Conservation (phyloP, 345 rosid species). For the Aegle marmelos region DNA sequence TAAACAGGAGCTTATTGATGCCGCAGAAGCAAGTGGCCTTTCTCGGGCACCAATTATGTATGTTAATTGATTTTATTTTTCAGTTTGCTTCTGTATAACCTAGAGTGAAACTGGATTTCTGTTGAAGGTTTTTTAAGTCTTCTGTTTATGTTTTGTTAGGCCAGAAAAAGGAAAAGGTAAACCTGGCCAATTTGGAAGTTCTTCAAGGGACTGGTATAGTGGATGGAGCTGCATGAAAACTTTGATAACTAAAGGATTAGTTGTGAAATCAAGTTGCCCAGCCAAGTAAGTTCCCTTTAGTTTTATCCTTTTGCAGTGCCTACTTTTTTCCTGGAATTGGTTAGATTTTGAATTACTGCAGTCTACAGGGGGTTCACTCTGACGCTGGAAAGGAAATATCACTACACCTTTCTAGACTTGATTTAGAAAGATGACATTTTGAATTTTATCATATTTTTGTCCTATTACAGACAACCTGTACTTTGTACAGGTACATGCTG, state of each 20-base stretch:
- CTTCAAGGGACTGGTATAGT: slow-evolving; percentile 80
- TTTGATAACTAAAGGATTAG: slow-evolving; percentile 76
- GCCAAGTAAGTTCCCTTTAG: slow-evolving; percentile 57
- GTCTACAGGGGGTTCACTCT: neutral
- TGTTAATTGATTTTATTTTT: slow-evolving; percentile 22
- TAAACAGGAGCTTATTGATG: slow-evolving; percentile 88
- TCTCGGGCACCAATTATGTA: slow-evolving; percentile 71
- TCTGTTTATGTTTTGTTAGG: slow-evolving; percentile 37
- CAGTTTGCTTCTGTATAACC: neutral
- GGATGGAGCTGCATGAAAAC: slow-evolving; percentile 97
- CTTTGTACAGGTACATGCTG: slow-evolving; percentile 74
- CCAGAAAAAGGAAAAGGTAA: slow-evolving; percentile 84
- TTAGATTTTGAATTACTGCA: neutral
- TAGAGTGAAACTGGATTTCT: neutral
- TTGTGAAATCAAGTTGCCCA: slow-evolving; percentile 86
- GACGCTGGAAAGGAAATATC: neutral
- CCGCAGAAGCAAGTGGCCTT: slow-evolving; percentile 93
- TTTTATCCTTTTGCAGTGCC: neutral
- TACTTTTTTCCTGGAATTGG: neutral
- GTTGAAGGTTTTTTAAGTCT: slow-evolving; percentile 7
- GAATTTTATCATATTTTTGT: neutral
- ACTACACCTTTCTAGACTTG: neutral
- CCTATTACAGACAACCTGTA: neutral
- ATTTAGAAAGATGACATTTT: neutral
- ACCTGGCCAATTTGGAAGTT: slow-evolving; percentile 62